Evolutionary conservation across 345 rosid genomes (phyloP).

Genomic region (Sonneratia alba): DNA sequence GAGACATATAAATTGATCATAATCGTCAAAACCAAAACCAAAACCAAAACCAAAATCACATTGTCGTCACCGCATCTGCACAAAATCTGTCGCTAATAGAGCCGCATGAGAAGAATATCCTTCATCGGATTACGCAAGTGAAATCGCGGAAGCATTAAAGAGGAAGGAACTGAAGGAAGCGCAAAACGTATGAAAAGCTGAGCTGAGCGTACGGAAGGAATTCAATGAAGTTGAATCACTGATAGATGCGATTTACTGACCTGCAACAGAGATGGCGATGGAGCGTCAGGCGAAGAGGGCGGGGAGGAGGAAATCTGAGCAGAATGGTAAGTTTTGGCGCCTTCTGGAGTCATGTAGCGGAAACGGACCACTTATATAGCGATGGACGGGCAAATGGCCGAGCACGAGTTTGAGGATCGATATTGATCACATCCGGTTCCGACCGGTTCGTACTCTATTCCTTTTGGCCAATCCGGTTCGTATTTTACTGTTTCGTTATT

Average conservation of each 20-base stretch:
- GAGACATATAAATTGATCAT: not conserved
- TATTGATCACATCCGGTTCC: too few species aligned
- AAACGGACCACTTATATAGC: too few species aligned
- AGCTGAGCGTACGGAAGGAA: not conserved
- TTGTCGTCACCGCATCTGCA: slow-evolving; percentile 15
- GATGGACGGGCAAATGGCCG: too few species aligned
- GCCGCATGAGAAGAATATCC: not conserved
- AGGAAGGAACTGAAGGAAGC: not conserved
- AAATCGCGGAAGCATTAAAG: slow-evolving; percentile 2
- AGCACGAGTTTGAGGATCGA: too few species aligned
- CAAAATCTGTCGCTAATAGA: slow-evolving; percentile 8
- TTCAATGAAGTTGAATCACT: not conserved
- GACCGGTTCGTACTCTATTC: too few species aligned
- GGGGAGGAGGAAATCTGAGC: not conserved
- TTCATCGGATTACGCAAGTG: not conserved
- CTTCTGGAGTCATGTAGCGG: not conserved
- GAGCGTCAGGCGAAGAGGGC: not conserved
- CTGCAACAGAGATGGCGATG: not conserved
- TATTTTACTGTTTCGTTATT: too few species aligned
- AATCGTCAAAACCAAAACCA: not conserved
- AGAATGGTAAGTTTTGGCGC: not conserved
- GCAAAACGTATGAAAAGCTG: not conserved
- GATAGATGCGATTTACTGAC: not conserved
- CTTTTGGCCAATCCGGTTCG: too few species aligned
- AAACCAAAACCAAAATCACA: slow-evolving; percentile 16